phyloP scores from a whole-genome alignment of 2,329 filamentous ascomycete genomes.

The Fusarium ambrosium region DNA sequence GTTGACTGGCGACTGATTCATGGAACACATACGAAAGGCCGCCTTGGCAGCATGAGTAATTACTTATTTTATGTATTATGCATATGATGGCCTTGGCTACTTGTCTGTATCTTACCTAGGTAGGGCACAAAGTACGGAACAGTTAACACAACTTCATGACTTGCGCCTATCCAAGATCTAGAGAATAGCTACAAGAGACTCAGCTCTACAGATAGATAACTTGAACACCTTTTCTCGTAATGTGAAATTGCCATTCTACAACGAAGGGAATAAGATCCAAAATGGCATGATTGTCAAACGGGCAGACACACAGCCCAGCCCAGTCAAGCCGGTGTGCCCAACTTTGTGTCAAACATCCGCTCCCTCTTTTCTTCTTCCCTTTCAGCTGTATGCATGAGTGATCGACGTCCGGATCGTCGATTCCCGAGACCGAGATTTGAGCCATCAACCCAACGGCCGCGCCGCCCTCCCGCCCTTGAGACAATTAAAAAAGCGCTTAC shows the following conservation, averaged over 20 bases:
- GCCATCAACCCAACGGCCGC: slow-evolving; percentile 19
- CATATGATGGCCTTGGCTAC: not conserved
- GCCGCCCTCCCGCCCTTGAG: slow-evolving; percentile 1
- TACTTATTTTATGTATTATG: not conserved
- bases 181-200: not conserved
- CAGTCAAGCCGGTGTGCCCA: not conserved
- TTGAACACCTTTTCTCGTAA: not conserved
- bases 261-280: not conserved
- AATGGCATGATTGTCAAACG: not conserved
- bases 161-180: not conserved
- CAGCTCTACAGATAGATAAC: not conserved
- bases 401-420: slow-evolving; percentile 39
- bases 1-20: not conserved
- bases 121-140: not conserved
- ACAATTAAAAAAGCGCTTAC: not conserved
- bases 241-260: not conserved
- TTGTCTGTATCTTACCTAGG: not conserved
- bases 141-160: not conserved
- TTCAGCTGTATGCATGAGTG: slow-evolving; percentile 26
- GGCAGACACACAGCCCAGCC: not conserved
- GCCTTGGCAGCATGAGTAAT: not conserved
- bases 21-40: not conserved
- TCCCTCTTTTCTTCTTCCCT: not conserved
- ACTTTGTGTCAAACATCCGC: not conserved
- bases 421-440: slow-evolving; percentile 32